Evolutionary conservation across 305 asterid species (phyloP), one percentile per base, ranked within the genome.

Genomic region (Fraxinus floribunda): DNA sequence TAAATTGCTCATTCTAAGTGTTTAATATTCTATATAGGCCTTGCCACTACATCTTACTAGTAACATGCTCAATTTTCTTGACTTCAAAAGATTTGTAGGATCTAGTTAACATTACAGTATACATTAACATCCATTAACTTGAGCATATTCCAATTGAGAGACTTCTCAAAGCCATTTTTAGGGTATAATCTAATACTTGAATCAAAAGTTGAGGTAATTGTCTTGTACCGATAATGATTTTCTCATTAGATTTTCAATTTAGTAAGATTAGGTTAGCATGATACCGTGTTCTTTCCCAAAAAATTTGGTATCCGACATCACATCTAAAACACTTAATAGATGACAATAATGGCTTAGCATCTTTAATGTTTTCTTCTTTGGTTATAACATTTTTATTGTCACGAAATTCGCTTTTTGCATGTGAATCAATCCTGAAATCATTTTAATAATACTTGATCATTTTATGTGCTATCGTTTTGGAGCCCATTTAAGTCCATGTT

Each of bases 271-370:
- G 20, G 36, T 26, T 10, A 68, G 41, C 41, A 30, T 68, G 78
- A 41, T 13, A 35, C 55, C 34, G 3, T 9, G 22, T n/a, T 22
- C 78, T 13, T 16, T 77, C 38, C 36, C 46, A 32, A 20, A 66
- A 7, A 77, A 5, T 30, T 77, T 76, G 71, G 52, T 78, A 0
- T 80, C 85, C 1, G 68, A 34, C 71, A 68, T 77, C 57, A 77
- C 73, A 44, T 44, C 20, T 32, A 57, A 70, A 70, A n/a, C 46
- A 24, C 8, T 62, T 24, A 7, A 77, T 39, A n/a, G 74, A 16
- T 26, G 22, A 39, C 1, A 78, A 30, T 29, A 64, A 13, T 2
- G 34, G 2, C 60, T 84, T 83, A 52, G 38, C 39, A 38, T 79
- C 71, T 52, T 35, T 62, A 5, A 83, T 26, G 6, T 15, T 5